A percentile compares a stretch with the other conserved stretches of the same genome.
phyloP scores from a whole-genome alignment of 2,329 filamentous ascomycete genomes.

The Truncatella angustata region DNA sequence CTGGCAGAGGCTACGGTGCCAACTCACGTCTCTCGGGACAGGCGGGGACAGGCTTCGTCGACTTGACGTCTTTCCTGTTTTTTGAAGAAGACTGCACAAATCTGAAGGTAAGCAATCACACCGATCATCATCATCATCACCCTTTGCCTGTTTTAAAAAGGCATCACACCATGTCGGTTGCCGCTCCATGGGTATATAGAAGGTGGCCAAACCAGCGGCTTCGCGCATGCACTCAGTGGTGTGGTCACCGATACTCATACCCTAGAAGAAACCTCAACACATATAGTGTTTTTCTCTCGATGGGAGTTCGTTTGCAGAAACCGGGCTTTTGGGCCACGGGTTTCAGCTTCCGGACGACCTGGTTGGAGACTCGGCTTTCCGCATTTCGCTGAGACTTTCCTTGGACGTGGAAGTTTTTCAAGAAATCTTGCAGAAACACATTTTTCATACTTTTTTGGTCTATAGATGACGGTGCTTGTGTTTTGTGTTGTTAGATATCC shows the following conservation, averaged over 20 bases:
- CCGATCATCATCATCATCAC: not conserved
- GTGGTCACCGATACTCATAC: slow-evolving; percentile 68
- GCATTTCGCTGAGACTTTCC: slow-evolving; percentile 45
- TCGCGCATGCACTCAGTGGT: slow-evolving; percentile 44
- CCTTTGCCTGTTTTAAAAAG: slow-evolving; percentile 10
- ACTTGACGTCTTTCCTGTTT: slow-evolving; percentile 75
- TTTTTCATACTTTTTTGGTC: too few relatives aligned
- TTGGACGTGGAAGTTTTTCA: slow-evolving; percentile 45
- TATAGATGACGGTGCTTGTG: too few relatives aligned
- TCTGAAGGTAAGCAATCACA: slow-evolving; percentile 34
- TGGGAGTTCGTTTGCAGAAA: slow-evolving; percentile 29
- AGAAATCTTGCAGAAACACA: slow-evolving; percentile 53
- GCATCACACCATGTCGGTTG: slow-evolving; percentile 8
- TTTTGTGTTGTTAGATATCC: too few relatives aligned
- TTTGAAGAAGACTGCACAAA: slow-evolving; percentile 61
- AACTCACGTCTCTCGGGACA: slow-evolving; percentile 69
- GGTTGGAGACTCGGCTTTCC: slow-evolving; percentile 27
- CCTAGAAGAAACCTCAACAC: slow-evolving; percentile 51
- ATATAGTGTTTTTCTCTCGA: slow-evolving; percentile 21
- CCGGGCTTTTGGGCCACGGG: slow-evolving; percentile 37
- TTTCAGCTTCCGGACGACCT: slow-evolving; percentile 25
- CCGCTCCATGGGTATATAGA: slow-evolving; percentile 61
- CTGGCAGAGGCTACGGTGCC: slow-evolving; percentile 78
- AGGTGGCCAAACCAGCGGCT: slow-evolving; percentile 55
- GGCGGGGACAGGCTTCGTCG: slow-evolving; percentile 71